Percentiles rank a stretch among this genome's conserved stretches.
phyloP scores from a whole-genome alignment of 495 filamentous ascomycete genomes.

The Penicillium mononematosum region DNA sequence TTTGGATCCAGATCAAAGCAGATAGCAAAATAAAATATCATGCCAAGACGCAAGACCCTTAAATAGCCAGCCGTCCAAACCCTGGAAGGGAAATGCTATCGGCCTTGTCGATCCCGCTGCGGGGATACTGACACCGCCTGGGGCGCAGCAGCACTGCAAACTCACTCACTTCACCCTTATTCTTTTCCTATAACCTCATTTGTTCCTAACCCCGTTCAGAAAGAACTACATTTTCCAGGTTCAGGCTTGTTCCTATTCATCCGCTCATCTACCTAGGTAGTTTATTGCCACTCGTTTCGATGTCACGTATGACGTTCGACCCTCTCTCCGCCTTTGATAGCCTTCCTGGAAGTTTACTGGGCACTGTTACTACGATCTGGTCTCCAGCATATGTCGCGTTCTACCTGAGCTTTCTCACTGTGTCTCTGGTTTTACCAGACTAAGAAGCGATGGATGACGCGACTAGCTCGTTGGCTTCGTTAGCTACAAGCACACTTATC shows the following conservation, averaged over 20 bases:
- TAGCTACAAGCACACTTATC: constrained; percentile 24
- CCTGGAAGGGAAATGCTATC: neutral
- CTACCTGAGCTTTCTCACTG: neutral
- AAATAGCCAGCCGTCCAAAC: neutral
- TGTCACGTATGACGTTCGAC: constrained; percentile 10
- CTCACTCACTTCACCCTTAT: neutral
- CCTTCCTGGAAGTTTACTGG: neutral
- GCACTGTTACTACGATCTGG: neutral
- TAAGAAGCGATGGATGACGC: constrained; percentile 11
- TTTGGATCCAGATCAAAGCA: neutral
- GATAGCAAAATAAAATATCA: neutral
- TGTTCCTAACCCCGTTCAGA: neutral
- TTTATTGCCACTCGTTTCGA: neutral
- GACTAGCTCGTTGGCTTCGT: constrained; percentile 18
- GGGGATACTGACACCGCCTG: constrained; percentile 28
- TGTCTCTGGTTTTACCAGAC: neutral
- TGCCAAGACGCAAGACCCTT: constrained; percentile 4
- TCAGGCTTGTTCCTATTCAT: neutral
- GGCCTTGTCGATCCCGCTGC: constrained; percentile 26
- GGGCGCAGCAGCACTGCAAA: constrained; percentile 4
- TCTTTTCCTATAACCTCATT: neutral
- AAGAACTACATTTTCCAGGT: neutral
- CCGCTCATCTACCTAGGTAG: neutral
- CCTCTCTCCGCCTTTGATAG: constrained; percentile 5
- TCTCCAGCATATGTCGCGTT: constrained; percentile 1